A percentile compares a stretch with the other conserved stretches of the same genome.
Evolutionary conservation across 108 stramenopile genomes (phyloP).

Genomic region (Cyclostephanos tholiformis): DNA sequence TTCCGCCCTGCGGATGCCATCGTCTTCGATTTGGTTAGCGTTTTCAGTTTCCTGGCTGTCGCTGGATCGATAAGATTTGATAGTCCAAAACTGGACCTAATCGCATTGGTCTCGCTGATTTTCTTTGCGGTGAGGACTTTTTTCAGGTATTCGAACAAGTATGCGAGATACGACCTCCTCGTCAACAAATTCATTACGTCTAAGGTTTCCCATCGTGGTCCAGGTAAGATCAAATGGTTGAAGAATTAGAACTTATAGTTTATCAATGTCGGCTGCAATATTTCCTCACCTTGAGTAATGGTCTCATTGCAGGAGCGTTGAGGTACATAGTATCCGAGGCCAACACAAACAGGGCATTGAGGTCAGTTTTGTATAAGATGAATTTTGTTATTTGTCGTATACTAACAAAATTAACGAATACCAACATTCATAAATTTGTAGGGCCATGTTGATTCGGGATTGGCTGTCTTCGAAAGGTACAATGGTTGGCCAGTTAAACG

Average conservation of each 20-base stretch:
- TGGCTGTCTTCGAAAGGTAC: slow-evolving; percentile 31
- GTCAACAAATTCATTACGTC: slow-evolving; percentile 85
- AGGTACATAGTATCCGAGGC: slow-evolving; percentile 72
- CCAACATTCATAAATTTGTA: slow-evolving; percentile 41
- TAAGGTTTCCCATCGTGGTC: slow-evolving; percentile 68
- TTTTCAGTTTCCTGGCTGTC: slow-evolving; percentile 61
- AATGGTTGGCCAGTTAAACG: slow-evolving; percentile 29
- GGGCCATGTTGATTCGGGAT: slow-evolving; percentile 36
- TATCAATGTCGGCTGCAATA: background rate
- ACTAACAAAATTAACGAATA: background rate
- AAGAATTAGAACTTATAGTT: background rate
- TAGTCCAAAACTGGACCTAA: slow-evolving; percentile 70
- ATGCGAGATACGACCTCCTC: slow-evolving; percentile 83
- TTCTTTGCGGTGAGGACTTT: slow-evolving; percentile 72
- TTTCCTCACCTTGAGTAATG: background rate
- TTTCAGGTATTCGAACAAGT: slow-evolving; percentile 82
- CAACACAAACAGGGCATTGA: slow-evolving; percentile 65
- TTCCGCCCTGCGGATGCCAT: slow-evolving; percentile 87
- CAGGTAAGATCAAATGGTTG: background rate
- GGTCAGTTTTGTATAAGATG: slow-evolving; percentile 32
- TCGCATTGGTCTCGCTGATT: slow-evolving; percentile 71
- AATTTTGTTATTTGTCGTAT: background rate
- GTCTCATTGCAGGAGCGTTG: slow-evolving; percentile 55
- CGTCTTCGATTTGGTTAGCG: slow-evolving; percentile 68
- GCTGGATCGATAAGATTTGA: slow-evolving; percentile 69